Conservation (phyloP, 805 yeast species). For the Schwanniomyces polymorphus region DNA sequence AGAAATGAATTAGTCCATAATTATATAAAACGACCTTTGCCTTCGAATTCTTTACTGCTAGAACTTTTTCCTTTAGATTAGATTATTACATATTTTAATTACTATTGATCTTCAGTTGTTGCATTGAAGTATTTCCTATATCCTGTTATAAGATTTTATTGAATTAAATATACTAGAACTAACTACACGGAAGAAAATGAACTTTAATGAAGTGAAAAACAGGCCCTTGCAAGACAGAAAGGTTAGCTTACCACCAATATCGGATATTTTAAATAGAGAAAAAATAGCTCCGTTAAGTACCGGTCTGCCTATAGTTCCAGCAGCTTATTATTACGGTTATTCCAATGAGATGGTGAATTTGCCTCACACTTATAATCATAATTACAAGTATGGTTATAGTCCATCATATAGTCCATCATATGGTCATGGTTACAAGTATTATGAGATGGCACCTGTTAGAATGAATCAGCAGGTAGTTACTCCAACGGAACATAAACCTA, state of each 20-base stretch:
- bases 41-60: background rate
- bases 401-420: constrained; percentile 2
- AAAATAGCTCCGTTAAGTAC: constrained; percentile 2
- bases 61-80: too few relatives aligned
- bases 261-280: constrained; percentile 28
- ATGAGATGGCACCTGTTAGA: constrained; percentile 2
- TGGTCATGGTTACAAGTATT: constrained; percentile 7
- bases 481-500: background rate
- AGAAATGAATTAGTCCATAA: background rate
- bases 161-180: background rate
- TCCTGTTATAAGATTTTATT: too few relatives aligned
- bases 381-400: constrained; percentile 2
- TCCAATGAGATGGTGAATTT: background rate
- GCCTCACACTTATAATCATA: constrained; percentile 3
- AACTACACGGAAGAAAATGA: background rate
- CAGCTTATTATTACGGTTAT: background rate
- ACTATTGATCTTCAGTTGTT: too few relatives aligned
- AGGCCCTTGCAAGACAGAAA: constrained; percentile 8
- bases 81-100: too few relatives aligned
- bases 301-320: constrained; percentile 6
- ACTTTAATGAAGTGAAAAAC: constrained; percentile 1
- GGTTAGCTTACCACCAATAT: constrained; percentile 42
- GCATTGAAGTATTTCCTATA: too few relatives aligned
- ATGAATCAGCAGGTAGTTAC: background rate
- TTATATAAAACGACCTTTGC: background rate